Conservation (phyloP, 345 rosid species). For the Populus davidiana region DNA sequence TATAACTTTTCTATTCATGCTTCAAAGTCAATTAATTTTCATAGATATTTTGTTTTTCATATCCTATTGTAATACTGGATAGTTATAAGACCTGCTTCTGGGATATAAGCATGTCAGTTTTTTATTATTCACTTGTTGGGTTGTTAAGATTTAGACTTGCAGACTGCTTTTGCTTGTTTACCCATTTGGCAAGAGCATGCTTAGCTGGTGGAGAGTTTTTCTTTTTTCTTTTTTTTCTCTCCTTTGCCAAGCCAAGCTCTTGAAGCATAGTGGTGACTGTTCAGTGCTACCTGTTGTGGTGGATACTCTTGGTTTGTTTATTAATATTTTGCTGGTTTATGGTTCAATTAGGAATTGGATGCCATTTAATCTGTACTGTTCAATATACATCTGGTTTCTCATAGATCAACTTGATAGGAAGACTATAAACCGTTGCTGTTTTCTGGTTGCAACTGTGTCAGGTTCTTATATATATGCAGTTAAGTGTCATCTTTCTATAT, state of each 20-base stretch:
- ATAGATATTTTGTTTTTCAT: not conserved
- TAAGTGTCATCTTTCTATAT: slow-evolving; percentile 8
- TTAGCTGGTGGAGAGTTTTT: slow-evolving; percentile 21
- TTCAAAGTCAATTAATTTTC: not conserved
- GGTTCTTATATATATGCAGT: not conserved
- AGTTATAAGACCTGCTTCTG: slow-evolving; percentile 5
- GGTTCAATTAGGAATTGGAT: slow-evolving; percentile 20
- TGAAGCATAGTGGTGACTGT: slow-evolving; percentile 22
- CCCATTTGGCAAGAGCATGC: slow-evolving; percentile 12
- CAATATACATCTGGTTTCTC: slow-evolving; percentile 8
- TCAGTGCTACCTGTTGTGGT: slow-evolving; percentile 4
- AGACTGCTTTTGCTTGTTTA: slow-evolving; percentile 24
- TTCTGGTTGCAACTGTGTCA: not conserved
- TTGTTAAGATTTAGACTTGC: slow-evolving; percentile 30
- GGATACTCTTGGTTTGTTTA: slow-evolving; percentile 9
- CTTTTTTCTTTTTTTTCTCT: not conserved
- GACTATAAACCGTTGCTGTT: not conserved
- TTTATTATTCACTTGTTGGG: slow-evolving; percentile 11
- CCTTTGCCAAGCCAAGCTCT: slow-evolving; percentile 6
- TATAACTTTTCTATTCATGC: not conserved
- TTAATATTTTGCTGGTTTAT: slow-evolving; percentile 16
- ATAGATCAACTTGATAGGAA: not conserved
- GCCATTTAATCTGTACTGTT: slow-evolving; percentile 5
- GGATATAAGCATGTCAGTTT: not conserved
- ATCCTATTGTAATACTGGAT: not conserved